Base-by-base conservation (phyloP, 139 green algal genomes). In the Chlamydomonas incerta region DNA sequence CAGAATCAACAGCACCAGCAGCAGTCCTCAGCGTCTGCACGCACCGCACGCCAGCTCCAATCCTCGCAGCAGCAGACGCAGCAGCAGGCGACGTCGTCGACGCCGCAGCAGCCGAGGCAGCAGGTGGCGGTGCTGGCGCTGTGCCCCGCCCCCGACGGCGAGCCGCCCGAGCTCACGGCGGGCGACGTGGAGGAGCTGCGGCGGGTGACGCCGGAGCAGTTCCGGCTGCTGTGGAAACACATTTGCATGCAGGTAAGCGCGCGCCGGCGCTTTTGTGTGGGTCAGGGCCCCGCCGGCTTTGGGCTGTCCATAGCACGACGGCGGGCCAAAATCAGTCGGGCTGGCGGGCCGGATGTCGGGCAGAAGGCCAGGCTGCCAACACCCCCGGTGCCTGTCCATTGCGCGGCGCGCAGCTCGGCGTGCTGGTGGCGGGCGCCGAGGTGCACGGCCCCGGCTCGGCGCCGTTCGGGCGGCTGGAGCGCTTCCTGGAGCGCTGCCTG, bases 191-290 rank as follows among this genome's bases (percentile, higher is more conserved):
- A 82, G 37, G 60, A 72, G 60, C 24, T 82, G 28, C 72, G 72
- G 62, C 75, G 60, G 37, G 26, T 62, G 0, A 72, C 35, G 15
- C 10, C 37, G 6, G 33, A 60, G 2, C 17, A 72, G 6, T 82
- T 82, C 37, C 34, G 60, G 8, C 6, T 47, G 60, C 75, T 82
- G 26, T 82, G 75, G 75, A 82, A 72, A 11, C 75, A 82, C 41
- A 62, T 72, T 1, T 72, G 60, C 62, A 24, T 73, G 35, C 75
- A 82, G 37, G 74, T 81, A 17, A 1, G 60, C n/a, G n/a, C n/a
- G 41, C 41, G 41, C 41, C 5, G 41, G 41, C 41, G n/a, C n/a
- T n/a, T n/a, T n/a, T n/a, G n/a, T n/a, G n/a, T n/a, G n/a, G n/a
- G n/a, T n/a, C n/a, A n/a, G n/a, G n/a, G n/a, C n/a, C n/a, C n/a